phyloP scores from a whole-genome alignment of 2,329 filamentous ascomycete species.

The Diaporthe ampelina region DNA sequence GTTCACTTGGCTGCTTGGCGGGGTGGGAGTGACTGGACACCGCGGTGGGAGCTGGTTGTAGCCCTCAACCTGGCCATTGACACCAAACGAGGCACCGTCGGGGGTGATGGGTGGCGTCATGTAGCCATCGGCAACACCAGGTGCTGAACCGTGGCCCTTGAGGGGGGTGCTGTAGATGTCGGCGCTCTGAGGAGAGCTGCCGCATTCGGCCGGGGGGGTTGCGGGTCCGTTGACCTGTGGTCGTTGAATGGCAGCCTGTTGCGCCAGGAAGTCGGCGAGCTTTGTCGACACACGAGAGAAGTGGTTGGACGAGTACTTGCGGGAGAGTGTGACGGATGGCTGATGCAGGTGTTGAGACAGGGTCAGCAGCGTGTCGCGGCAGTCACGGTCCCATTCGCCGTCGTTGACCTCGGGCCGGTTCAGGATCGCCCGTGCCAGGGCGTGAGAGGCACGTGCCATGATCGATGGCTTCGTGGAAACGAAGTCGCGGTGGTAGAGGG shows the following conservation, averaged over 20 bases:
- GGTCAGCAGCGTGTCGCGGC: slow-evolving; percentile 74
- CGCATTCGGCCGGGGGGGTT: slow-evolving; percentile 69
- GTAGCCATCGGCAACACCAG: slow-evolving; percentile 78
- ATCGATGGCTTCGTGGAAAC: slow-evolving; percentile 92
- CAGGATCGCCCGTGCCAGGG: slow-evolving; percentile 88
- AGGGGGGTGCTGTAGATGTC: slow-evolving; percentile 83
- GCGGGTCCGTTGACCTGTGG: slow-evolving; percentile 64
- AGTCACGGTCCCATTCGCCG: slow-evolving; percentile 81
- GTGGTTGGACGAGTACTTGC: slow-evolving; percentile 70
- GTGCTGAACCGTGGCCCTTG: slow-evolving; percentile 76
- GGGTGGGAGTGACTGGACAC: slow-evolving; percentile 75
- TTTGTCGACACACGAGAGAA: slow-evolving; percentile 67
- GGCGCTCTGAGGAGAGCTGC: slow-evolving; percentile 64
- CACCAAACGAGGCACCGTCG: slow-evolving; percentile 72
- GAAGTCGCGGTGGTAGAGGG: slow-evolving; percentile 96
- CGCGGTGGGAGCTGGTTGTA: slow-evolving; percentile 64
- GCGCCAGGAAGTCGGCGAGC: slow-evolving; percentile 71
- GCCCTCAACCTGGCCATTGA: slow-evolving; percentile 60
- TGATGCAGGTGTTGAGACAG: slow-evolving; percentile 72
- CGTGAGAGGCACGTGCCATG: slow-evolving; percentile 89
- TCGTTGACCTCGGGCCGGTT: slow-evolving; percentile 82
- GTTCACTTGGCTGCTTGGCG: slow-evolving; percentile 57
- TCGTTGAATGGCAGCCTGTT: slow-evolving; percentile 69
- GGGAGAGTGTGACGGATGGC: slow-evolving; percentile 69
- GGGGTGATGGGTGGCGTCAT: slow-evolving; percentile 90